Evolutionary conservation across 1,284 basidiomycete species (phyloP), one percentile per base, ranked within the genome.

Genomic region (Cryptococcus sp.): DNA sequence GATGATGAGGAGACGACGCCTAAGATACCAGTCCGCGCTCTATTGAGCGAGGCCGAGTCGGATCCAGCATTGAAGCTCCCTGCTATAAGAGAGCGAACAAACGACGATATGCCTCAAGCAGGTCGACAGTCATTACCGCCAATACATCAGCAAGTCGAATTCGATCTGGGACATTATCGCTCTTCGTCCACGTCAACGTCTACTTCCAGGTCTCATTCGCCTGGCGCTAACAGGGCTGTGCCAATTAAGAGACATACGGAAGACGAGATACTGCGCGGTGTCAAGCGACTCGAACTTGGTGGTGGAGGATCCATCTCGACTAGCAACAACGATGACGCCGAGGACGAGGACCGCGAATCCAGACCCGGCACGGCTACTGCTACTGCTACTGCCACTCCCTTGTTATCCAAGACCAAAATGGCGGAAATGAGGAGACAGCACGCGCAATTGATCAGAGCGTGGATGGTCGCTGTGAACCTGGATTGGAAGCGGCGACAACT

Each of bases 391-490:
- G 16, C 23, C 13, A 19, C 11, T 15, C 11, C 20, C 8, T 30
- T 25, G 11, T 39, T 39, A 11, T 20, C 52, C 20, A 45, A 48
- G 4, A 48, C 41, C 42, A 45, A 52, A 13, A 22, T 54, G 41
- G 39, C 39, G 5, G 71, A 73, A 41, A 59, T 66, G 55, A 58
- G 69, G 45, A 62, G 67, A 42, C 58, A 67, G 42, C 75, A 77
- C 52, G 73, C 72, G 2, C 65, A 67, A 5, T 59, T 77, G 50
- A 77, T 77, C 60, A 64, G 67, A 53, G 64, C 71, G 3, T 77
- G 73, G 75, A 54, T 77, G n/a, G 64, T 77, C 4, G 72, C 72
- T 47, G 75, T 77, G 41, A 77, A 77, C 54, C 58, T 76, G 38
- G 70, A 72, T 54, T 77, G 66, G 43, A 67, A 68, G 62, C 51